Evolutionary conservation across 768 basidiomycete species (phyloP).

Genomic region (Xerocomellus amylosporus): DNA sequence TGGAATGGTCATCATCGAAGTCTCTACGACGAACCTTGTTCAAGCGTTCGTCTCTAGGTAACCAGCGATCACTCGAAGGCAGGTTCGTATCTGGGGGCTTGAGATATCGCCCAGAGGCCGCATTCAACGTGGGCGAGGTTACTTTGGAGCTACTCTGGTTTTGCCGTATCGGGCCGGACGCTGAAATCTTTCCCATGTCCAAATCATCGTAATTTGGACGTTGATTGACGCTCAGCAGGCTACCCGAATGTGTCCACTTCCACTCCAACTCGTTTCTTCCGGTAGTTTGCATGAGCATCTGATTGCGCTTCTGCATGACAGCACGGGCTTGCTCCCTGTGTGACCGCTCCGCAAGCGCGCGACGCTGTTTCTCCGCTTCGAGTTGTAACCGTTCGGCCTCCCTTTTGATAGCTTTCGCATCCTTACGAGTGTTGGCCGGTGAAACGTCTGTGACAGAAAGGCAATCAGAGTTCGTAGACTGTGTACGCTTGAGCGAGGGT

Average conservation of each 20-base stretch:
- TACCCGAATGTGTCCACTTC: constrained; percentile 45
- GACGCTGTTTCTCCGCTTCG: constrained; percentile 83
- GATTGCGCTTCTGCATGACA: constrained; percentile 86
- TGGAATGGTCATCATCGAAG: constrained; percentile 87
- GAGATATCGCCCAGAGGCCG: constrained; percentile 59
- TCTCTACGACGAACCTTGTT: constrained; percentile 79
- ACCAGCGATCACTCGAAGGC: constrained; percentile 46
- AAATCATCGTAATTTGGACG: constrained; percentile 29
- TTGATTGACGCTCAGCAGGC: constrained; percentile 40
- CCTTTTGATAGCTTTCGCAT: constrained; percentile 77
- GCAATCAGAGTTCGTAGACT: constrained; percentile 74
- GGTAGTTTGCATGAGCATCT: constrained; percentile 59
- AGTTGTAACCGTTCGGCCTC: constrained; percentile 73
- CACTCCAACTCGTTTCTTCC: constrained; percentile 60
- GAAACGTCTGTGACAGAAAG: constrained; percentile 53
- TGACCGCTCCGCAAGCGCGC: constrained; percentile 67
- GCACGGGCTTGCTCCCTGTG: constrained; percentile 88
- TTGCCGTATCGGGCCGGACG: constrained; percentile 64
- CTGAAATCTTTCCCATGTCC: constrained; percentile 50
- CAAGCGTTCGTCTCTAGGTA: constrained; percentile 53
- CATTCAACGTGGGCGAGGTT: constrained; percentile 51
- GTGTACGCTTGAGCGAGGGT: constrained; percentile 72
- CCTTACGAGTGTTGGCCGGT: constrained; percentile 42
- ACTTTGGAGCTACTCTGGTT: constrained; percentile 43
- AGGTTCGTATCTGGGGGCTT: constrained; percentile 36